phyloP scores from a whole-genome alignment of 371 early-diverging fungal genomes.

The Umbelopsis sp. region DNA sequence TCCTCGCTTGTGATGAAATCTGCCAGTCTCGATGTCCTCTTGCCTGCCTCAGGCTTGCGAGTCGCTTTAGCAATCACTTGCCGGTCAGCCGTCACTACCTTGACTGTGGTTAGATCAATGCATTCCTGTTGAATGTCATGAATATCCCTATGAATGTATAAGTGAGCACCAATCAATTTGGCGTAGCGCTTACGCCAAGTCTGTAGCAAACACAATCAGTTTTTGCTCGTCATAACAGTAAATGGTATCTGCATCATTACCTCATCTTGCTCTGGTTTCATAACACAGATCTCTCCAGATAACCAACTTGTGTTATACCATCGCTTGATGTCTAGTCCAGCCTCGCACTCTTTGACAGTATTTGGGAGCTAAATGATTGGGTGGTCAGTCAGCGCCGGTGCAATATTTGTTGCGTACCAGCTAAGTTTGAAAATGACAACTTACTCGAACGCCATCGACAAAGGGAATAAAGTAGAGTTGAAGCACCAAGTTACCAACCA shows the following conservation, averaged over 20 bases:
- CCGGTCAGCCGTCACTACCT: neutral
- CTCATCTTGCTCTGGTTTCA: neutral
- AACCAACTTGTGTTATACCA: constrained; percentile 12
- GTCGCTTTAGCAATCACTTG: neutral
- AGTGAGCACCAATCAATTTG: neutral
- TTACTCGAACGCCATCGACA: constrained; percentile 13
- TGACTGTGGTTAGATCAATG: neutral
- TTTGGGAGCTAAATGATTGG: neutral
- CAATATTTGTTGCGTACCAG: no score
- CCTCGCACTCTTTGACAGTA: constrained; percentile 16
- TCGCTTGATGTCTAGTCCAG: constrained; percentile 17
- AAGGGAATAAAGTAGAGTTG: constrained; percentile 10
- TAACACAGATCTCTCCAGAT: neutral
- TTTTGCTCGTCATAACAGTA: neutral
- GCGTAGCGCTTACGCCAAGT: constrained; percentile 7
- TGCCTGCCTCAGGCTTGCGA: neutral
- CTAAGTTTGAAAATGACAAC: neutral
- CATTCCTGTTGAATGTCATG: constrained; percentile 7
- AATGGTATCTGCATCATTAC: neutral
- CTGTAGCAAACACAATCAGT: neutral
- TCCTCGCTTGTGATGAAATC: neutral
- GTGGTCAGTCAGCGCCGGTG: no score
- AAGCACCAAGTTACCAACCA: neutral
- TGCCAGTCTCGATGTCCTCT: neutral
- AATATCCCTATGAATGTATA: constrained; percentile 15